These are phyloP conservation scores for Ogataea salicorniae DNA, from an alignment of 805 yeast species.

Conservation along the genomic window DNA sequence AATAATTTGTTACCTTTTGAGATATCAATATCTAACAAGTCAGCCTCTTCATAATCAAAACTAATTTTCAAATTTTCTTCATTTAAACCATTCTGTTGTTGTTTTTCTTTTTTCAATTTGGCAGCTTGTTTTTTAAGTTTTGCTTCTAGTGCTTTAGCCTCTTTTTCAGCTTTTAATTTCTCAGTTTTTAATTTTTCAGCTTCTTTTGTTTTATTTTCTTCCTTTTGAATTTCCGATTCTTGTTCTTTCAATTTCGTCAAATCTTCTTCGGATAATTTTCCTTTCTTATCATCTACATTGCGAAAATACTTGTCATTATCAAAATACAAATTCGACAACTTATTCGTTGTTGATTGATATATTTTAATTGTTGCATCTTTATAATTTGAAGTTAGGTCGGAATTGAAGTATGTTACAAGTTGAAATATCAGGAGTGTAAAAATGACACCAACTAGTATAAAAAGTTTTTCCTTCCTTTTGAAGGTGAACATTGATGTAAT, in stretches of 20 bases:
- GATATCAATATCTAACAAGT: constrained; percentile 1
- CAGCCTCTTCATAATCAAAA: constrained; percentile 2
- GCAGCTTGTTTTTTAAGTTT: background rate
- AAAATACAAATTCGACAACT: background rate
- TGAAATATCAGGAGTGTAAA: background rate
- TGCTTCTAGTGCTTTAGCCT: background rate
- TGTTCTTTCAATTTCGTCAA: background rate
- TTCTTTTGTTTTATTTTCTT: background rate
- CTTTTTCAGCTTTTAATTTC: background rate
- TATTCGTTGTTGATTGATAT: background rate
- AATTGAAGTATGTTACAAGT: background rate
- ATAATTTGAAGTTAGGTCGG: background rate
- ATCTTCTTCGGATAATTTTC: background rate
- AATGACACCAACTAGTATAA: background rate
- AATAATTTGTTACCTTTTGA: constrained; percentile 3
- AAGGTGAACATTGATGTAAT: background rate
- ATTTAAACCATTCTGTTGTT: background rate
- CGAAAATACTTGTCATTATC: background rate
- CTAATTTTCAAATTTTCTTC: background rate
- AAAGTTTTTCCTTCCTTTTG: background rate
- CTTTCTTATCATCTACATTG: background rate
- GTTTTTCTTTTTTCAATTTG: background rate
- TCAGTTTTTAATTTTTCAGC: background rate
- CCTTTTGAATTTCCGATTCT: background rate
- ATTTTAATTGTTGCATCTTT: background rate